Conservation (phyloP, 1,284 basidiomycete species). For the Ganoderma meredithae region DNA sequence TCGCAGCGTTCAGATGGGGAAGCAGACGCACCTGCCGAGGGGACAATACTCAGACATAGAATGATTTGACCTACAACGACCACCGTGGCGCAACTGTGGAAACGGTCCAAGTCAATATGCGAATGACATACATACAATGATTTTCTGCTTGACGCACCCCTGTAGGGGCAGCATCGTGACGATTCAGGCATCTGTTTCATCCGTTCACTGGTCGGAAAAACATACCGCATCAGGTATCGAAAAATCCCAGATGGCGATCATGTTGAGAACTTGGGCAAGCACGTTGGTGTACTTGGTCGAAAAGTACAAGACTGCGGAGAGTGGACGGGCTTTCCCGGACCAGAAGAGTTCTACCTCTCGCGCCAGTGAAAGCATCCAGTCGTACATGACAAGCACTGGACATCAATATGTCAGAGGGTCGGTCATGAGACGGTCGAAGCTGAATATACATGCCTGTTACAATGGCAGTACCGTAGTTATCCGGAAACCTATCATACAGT, state of each 20-base stretch:
- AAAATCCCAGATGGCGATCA: neutral
- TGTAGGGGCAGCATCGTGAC: neutral
- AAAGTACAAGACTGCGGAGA: neutral
- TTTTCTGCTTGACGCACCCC: neutral
- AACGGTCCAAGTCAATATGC: neutral
- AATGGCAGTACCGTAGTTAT: neutral
- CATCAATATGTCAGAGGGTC: neutral
- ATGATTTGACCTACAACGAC: neutral
- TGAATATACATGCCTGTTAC: neutral
- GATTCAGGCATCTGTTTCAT: neutral
- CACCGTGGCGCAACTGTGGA: neutral
- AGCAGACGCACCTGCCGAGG: neutral
- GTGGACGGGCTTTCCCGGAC: neutral
- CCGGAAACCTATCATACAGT: neutral
- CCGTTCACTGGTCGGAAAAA: neutral
- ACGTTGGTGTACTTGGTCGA: neutral
- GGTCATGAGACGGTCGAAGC: neutral
- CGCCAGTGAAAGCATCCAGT: neutral
- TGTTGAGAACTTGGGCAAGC: neutral
- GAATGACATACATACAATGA: neutral
- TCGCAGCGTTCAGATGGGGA: neutral
- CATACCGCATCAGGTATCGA: neutral
- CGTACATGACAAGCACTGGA: neutral
- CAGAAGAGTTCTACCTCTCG: neutral
- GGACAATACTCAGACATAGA: neutral